These are phyloP conservation scores for Huntiella decipiens DNA, from an alignment of 2,329 filamentous ascomycete genomes.

Conservation along the genomic window DNA sequence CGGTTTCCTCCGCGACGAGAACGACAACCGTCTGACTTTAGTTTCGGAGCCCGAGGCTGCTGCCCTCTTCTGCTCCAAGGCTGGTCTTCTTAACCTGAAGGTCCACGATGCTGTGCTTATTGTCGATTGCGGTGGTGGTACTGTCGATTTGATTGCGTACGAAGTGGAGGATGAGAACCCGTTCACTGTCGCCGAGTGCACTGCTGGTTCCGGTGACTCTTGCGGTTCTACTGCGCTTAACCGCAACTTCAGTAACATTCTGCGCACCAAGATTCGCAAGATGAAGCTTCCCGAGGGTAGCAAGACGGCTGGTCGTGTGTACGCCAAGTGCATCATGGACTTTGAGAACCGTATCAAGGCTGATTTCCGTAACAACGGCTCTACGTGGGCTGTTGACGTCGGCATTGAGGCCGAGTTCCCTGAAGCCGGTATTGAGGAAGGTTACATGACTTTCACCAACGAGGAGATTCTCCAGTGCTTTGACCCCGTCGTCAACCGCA, in stretches of 20 bases:
- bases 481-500: constrained; percentile 92
- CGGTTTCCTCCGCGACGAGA: constrained; percentile 89
- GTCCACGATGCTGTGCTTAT: constrained; percentile 97
- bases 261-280: constrained; percentile 93
- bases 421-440: constrained; percentile 93
- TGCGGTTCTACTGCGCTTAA: constrained; percentile 97
- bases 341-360: constrained; percentile 99
- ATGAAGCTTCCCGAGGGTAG: constrained; percentile 97
- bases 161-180: constrained; percentile 96
- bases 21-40: constrained; percentile 86
- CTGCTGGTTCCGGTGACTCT: constrained; percentile 88
- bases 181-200: constrained; percentile 93
- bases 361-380: constrained; percentile 96
- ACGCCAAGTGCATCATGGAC: constrained; percentile 99
- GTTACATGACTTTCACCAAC: constrained; percentile 99
- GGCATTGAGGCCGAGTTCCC: constrained; percentile 97
- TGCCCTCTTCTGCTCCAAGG: constrained; percentile 94
- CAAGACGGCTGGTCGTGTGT: constrained; percentile 92
- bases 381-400: constrained; percentile 98
- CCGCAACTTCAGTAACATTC: constrained; percentile 93
- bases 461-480: constrained; percentile 98
- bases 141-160: constrained; percentile 96
- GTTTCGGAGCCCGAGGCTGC: constrained; percentile 95
- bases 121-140: constrained; percentile 95
- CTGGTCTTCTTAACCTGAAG: constrained; percentile 85